Base-by-base conservation (phyloP, 352 stramenopile genomes). In the Discostella stelligera region DNA sequence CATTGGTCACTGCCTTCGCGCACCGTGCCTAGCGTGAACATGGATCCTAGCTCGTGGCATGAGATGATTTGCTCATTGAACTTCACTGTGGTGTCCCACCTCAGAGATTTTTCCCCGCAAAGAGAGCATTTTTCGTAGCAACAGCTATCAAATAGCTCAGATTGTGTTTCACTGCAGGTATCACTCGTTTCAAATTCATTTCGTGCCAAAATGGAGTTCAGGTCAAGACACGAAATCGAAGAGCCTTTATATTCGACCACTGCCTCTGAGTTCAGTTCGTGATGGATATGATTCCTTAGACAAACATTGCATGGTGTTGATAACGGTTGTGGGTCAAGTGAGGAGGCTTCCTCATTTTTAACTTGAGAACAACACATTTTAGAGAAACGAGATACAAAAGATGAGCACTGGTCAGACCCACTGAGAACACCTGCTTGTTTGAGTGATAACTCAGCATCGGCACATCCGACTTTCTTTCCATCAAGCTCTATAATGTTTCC, bases 101-200 rank as follows among this genome's bases (percentile, higher is more conserved):
- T 74, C 23, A 82, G 63, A 66, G 62, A 69, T 66, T 71, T 63
- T 3, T 72, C 68, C 3, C 74, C 74, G 53, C 74, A 82, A 41
- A 82, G 74, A 62, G 74, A 60, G 48, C 74, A 82, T 56, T 82
- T 82, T 68, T 82, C 68, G 25, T 82, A 82, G 49, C 74, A 82
- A 27, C 74, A 82, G 58, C 70, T 64, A 59, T 78, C 58, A 70
- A 84, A 84, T 3, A 84, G 66, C 48, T 74, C 49, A 21, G 77
- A 75, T 52, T 84, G 66, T 21, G 77, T 78, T 52, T 68, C 71
- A 60, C 56, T 50, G 37, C 77, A 84, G n/a, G 77, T 78, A 41
- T 84, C 71, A 46, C 77, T 84, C 21, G 39, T 39, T 56, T 80
- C 52, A 39, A 27, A 62, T 70, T 84, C 77, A 65, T 54, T 80